A percentile compares a stretch with the other conserved stretches of the same genome.
phyloP scores from a whole-genome alignment of 2,329 filamentous ascomycete species.

The Anthostomella pinea region DNA sequence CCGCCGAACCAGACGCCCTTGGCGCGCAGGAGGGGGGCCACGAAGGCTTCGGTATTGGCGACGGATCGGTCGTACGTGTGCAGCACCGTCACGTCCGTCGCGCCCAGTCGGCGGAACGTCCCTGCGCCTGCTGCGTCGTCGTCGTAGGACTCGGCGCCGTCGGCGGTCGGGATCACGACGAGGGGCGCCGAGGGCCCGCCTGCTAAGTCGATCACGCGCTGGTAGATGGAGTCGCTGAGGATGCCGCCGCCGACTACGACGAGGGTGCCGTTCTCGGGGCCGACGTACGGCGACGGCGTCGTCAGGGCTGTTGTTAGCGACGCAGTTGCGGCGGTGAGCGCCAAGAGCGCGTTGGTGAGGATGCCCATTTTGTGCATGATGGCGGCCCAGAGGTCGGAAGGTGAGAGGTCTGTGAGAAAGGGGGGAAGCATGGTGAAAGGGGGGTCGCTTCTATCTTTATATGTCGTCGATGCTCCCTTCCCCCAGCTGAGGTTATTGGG shows the following conservation, averaged over 20 bases:
- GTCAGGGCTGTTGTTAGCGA: slow-evolving; percentile 9
- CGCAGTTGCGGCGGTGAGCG: slow-evolving; percentile 9
- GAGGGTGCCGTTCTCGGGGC: slow-evolving; percentile 29
- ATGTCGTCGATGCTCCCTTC: no score
- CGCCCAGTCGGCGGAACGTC: slow-evolving; percentile 28
- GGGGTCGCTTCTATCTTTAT: no score
- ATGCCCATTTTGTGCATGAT: no score
- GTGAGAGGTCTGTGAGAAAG: no score
- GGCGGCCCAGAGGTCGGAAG: no score
- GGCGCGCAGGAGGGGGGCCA: slow-evolving; percentile 24
- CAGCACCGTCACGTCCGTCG: slow-evolving; percentile 28
- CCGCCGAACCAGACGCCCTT: slow-evolving; percentile 32
- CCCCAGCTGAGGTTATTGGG: no score
- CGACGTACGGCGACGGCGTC: slow-evolving; percentile 19
- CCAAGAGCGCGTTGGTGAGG: slow-evolving; percentile 8
- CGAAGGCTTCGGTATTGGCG: slow-evolving; percentile 32
- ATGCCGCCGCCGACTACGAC: slow-evolving; percentile 32
- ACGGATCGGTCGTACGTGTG: slow-evolving; percentile 31
- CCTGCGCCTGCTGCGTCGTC: slow-evolving; percentile 24
- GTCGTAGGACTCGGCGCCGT: slow-evolving; percentile 27
- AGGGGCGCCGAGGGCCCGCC: slow-evolving; percentile 26
- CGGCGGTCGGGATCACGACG: slow-evolving; percentile 31
- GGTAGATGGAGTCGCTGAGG: slow-evolving; percentile 30
- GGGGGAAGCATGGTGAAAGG: no score
- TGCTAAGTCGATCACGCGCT: slow-evolving; percentile 29